Evolutionary conservation across 345 rosid genomes (phyloP), one percentile per base, ranked within the genome.

Genomic region (Boechera divaricarpa): DNA sequence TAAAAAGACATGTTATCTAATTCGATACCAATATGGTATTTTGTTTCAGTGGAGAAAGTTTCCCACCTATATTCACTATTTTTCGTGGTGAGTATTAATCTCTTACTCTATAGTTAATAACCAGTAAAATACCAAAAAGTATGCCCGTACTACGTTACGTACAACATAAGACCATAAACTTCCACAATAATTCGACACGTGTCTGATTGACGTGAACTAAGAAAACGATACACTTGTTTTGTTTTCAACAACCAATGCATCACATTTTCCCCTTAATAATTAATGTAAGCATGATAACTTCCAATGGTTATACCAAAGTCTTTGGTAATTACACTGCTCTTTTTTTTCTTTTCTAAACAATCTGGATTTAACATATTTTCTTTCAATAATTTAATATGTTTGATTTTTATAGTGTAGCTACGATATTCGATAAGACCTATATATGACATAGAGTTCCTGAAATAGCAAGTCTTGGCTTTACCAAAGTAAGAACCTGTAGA

Each of bases 401-500:
- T 39, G 63, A 58, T 72, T 58, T 49, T 65, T 78, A 52, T 72
- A 66, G 81, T 72, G 69, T 72, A 66, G 55, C 81, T 77, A 72
- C 77, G 68, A 78, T 78, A 72, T 78, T 72, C 57, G 77, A 78
- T 33, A 78, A 72, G 77, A 58, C 81, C 81, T 78, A 65, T 72
- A 66, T 72, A 72, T 78, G 73, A 72, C 77, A 38, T 66, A 72
- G 77, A 78, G 68, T 58, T 58, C 81, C 72, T 66, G 31, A 72
- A 78, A 72, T 72, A 78, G 77, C 68, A 78, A 49, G 81, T 72
- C 77, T 58, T 72, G 73, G 73, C 10, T 58, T 65, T 52, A 60
- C 81, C 63, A 72, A 65, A 78, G 73, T 72, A 64, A 71, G 61
- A 65, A 64, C 72, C 67, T 56, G 53, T 33, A 8, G 8, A 4